Conservation (phyloP, 2,329 filamentous ascomycete species). For the Fusarium floridanum region DNA sequence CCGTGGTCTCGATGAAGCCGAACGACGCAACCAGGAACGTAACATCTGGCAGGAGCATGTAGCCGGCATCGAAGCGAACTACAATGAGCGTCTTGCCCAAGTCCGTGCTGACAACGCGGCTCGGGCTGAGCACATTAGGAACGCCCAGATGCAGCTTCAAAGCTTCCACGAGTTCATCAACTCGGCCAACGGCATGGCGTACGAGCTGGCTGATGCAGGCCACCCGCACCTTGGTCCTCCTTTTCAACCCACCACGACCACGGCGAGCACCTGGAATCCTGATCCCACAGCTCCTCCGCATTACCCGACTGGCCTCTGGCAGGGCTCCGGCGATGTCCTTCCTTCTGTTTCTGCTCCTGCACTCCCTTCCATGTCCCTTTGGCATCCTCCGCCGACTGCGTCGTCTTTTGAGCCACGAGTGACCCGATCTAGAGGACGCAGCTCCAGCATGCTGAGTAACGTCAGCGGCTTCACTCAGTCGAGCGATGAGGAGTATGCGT, state of each 20-base stretch:
- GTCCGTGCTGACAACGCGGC: conserved; percentile 51
- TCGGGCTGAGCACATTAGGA: conserved; percentile 49
- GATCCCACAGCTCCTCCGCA: conserved; percentile 52
- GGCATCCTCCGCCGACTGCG: conserved; percentile 56
- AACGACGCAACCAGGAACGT: conserved; percentile 67
- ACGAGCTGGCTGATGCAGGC: conserved; percentile 46
- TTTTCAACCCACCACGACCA: conserved; percentile 41
- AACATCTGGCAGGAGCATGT: conserved; percentile 62
- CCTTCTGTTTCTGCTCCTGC: conserved; percentile 49
- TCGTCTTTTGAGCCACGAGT: conserved; percentile 52
- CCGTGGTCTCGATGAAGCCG: conserved; percentile 73
- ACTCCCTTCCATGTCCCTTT: conserved; percentile 50
- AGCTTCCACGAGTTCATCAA: conserved; percentile 51
- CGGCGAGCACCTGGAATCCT: conserved; percentile 51
- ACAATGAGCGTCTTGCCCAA: conserved; percentile 58
- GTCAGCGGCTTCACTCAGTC: conserved; percentile 76
- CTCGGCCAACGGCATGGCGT: conserved; percentile 49
- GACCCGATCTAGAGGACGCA: conserved; percentile 66
- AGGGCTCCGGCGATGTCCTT: conserved; percentile 50
- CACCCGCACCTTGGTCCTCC: conserved; percentile 45
- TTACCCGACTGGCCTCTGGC: conserved; percentile 54
- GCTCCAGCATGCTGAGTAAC: conserved; percentile 76
- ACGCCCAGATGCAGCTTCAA: conserved; percentile 50
- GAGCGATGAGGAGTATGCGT: conserved; percentile 62
- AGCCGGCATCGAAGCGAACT: conserved; percentile 60